phyloP scores from a whole-genome alignment of 2,329 filamentous ascomycete genomes.

The Alternaria brassicae region DNA sequence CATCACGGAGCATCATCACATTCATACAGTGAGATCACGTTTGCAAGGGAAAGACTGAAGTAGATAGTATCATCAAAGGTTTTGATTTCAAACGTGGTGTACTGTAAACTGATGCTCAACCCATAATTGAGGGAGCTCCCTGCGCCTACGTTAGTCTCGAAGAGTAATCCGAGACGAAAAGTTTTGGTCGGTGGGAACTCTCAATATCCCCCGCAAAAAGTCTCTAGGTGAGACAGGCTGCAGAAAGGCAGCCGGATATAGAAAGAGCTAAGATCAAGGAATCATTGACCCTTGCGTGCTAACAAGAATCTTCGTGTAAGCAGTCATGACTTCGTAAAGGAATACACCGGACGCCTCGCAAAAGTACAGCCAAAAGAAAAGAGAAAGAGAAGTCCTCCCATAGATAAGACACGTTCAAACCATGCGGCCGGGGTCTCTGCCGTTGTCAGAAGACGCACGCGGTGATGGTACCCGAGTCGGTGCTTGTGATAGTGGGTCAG shows the following conservation, averaged over 20 bases:
- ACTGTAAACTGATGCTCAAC: conserved; percentile 43
- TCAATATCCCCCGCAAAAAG: not conserved
- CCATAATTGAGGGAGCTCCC: conserved; percentile 37
- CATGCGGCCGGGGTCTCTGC: conserved; percentile 18
- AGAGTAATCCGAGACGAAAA: conserved; percentile 16
- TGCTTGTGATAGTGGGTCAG: conserved; percentile 26
- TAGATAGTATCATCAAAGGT: not conserved
- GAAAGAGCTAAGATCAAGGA: not conserved
- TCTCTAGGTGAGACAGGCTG: not conserved
- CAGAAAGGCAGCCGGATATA: not conserved
- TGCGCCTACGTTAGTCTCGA: conserved; percentile 34
- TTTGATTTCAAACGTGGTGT: conserved; percentile 9
- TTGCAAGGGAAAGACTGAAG: not conserved
- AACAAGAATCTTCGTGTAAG: not conserved
- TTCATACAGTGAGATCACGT: not conserved
- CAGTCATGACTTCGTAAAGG: conserved; percentile 1
- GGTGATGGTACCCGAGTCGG: conserved; percentile 32
- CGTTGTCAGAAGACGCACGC: conserved; percentile 23
- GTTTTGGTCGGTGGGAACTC: conserved; percentile 5
- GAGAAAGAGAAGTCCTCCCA: not conserved
- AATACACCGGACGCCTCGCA: not conserved
- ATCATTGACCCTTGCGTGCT: not conserved
- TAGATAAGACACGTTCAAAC: conserved; percentile 9
- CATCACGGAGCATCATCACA: not conserved
- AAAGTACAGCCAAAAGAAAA: not conserved